Evolutionary conservation across 306 rosid genomes (phyloP).

Genomic region (Amphicarpaea edgeworthii): DNA sequence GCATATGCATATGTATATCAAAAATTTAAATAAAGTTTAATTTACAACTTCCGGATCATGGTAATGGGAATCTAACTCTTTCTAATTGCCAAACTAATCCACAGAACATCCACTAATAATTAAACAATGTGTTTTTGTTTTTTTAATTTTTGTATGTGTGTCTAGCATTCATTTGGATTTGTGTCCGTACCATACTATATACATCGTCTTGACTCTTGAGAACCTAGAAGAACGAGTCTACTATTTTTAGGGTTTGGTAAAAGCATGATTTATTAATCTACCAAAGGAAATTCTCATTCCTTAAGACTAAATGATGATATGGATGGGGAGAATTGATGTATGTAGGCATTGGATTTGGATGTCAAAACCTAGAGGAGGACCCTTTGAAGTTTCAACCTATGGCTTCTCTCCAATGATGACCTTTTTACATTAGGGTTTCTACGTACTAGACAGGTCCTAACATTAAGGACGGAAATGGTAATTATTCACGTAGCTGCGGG

Average conservation of each 20-base stretch:
- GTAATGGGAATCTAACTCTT: constrained; percentile 27
- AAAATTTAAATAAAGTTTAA: constrained; percentile 14
- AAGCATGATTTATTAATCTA: constrained; percentile 37
- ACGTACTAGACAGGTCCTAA: constrained; percentile 50
- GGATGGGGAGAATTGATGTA: constrained; percentile 45
- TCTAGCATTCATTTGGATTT: constrained; percentile 41
- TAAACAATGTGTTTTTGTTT: background rate
- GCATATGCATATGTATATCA: constrained; percentile 28
- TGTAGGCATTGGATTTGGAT: constrained; percentile 45
- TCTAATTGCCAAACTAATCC: constrained; percentile 43
- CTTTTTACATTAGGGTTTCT: constrained; percentile 56
- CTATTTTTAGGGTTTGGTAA: constrained; percentile 50
- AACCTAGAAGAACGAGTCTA: constrained; percentile 42
- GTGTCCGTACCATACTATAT: background rate
- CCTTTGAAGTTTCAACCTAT: background rate
- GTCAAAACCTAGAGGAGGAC: constrained; percentile 46
- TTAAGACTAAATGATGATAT: constrained; percentile 45
- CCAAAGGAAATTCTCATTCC: constrained; percentile 49
- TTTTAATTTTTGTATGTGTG: background rate
- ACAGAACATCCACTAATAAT: constrained; percentile 29
- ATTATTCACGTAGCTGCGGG: constrained; percentile 59
- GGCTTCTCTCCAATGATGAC: constrained; percentile 57
- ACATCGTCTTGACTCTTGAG: constrained; percentile 7
- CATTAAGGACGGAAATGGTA: constrained; percentile 51
- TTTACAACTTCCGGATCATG: constrained; percentile 31